Conservation (phyloP, 805 yeast species). For the Candida quercuum region DNA sequence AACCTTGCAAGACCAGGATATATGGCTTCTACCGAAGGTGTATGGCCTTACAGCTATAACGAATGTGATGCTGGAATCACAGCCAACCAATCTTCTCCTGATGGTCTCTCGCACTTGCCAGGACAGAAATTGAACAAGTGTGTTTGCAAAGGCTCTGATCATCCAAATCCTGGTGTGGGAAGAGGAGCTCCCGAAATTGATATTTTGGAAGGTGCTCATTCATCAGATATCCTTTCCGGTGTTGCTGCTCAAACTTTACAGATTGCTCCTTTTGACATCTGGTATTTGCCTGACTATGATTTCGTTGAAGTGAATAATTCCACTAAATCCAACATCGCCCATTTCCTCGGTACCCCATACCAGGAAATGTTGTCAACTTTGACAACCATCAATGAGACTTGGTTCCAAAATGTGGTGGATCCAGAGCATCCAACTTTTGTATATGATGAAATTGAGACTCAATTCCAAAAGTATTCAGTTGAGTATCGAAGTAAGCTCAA, state of each 20-base stretch:
- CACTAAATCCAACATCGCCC: slow-evolving; percentile 37
- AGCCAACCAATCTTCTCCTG: slow-evolving; percentile 42
- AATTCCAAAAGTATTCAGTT: slow-evolving; percentile 38
- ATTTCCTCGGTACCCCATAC: slow-evolving; percentile 45
- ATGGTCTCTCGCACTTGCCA: slow-evolving; percentile 40
- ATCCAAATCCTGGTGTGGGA: slow-evolving; percentile 43
- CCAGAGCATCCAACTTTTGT: slow-evolving; percentile 1
- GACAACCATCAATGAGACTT: slow-evolving; percentile 37
- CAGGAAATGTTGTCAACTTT: slow-evolving; percentile 46
- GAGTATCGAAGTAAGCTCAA: slow-evolving; percentile 36
- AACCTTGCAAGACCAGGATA: slow-evolving; percentile 46
- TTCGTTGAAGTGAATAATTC: slow-evolving; percentile 36
- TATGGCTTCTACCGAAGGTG: slow-evolving; percentile 42
- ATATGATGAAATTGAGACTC: slow-evolving; percentile 4
- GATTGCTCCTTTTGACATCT: slow-evolving; percentile 46
- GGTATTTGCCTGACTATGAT: slow-evolving; percentile 48
- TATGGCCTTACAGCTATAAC: slow-evolving; percentile 46
- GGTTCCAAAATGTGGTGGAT: slow-evolving; percentile 38
- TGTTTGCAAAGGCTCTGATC: slow-evolving; percentile 39
- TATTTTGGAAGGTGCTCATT: slow-evolving; percentile 40
- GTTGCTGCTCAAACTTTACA: slow-evolving; percentile 46
- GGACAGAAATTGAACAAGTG: slow-evolving; percentile 41
- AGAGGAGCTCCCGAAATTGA: slow-evolving; percentile 50
- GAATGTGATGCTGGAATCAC: slow-evolving; percentile 47
- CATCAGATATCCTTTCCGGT: slow-evolving; percentile 29